A percentile compares a stretch with the other conserved stretches of the same genome.
Evolutionary conservation across 306 rosid genomes (phyloP).

Genomic region (Lathyrus sativus): DNA sequence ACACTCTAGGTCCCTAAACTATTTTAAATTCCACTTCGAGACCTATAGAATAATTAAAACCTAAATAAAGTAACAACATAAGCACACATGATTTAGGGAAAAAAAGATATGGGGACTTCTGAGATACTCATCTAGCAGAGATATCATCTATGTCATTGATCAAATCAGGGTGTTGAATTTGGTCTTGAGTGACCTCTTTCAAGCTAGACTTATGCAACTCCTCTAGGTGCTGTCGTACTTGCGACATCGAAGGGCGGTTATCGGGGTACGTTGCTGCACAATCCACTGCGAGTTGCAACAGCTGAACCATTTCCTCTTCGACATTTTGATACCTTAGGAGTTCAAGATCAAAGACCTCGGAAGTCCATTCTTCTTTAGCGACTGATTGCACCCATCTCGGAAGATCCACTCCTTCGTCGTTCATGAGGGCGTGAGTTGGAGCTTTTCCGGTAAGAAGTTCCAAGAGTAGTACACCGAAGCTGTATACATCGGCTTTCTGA

Average conservation of each 20-base stretch:
- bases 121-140: constrained; percentile 43
- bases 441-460: constrained; percentile 76
- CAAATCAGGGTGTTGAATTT: constrained; percentile 48
- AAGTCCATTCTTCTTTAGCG: constrained; percentile 67
- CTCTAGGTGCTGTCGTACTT: constrained; percentile 53
- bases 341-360: constrained; percentile 64
- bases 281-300: constrained; percentile 66
- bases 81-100: constrained; percentile 37
- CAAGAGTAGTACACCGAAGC: constrained; percentile 67
- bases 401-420: constrained; percentile 75
- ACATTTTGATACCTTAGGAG: constrained; percentile 58
- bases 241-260: constrained; percentile 62
- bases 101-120: constrained; percentile 25
- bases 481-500: constrained; percentile 69
- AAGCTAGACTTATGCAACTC: constrained; percentile 48
- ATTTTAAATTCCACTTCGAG: too few relatives aligned
- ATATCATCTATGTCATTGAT: constrained; percentile 43
- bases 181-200: constrained; percentile 44
- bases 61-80: constrained; percentile 36
- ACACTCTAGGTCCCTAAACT: background rate
- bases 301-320: constrained; percentile 71
- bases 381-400: constrained; percentile 79
- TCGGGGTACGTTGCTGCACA: constrained; percentile 66
- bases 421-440: constrained; percentile 59
- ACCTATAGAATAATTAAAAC: background rate